Base-by-base conservation (phyloP, 163 green algal species). In the Scenedesmus sp. region DNA sequence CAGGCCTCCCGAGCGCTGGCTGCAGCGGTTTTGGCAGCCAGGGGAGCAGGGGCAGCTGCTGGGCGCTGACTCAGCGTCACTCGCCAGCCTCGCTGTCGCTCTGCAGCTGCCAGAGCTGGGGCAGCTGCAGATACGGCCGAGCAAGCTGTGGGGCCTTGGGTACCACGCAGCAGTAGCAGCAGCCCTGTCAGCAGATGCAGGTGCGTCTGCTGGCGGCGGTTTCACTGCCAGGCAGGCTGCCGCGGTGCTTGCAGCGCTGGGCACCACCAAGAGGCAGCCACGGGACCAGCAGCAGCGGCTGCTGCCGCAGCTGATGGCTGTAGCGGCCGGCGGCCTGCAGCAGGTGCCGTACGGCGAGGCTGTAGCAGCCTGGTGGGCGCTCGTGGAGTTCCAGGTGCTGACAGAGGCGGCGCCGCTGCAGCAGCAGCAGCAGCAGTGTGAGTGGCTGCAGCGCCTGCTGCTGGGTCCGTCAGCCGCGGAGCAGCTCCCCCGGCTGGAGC, bases 261-360 rank as follows among this genome's bases (percentile, higher is more conserved):
- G 42, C 22, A 44, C 65, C 42, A n/a, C 68, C 22, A 49, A 44
- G 43, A 30, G 81, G n/a, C 40, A 86, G 49, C 88, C 79, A 30
- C 24, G 35, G 73, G 42, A 35, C 35, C 18, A 56, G 78, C 78
- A 87, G 46, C 43, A 85, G 65, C 20, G 0, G 33, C 88, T 85
- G 88, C 81, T 92, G 81, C 81, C 16, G n/a, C 46, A 40, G 42
- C 68, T 92, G 33, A 73, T 92, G 80, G 81, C 81, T 44, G 81
- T 49, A 65, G 88, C 81, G 3, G 61, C 18, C 33, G 22, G 68
- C 2, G 61, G 80, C 12, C 33, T 91, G 44, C 43, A 73, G 40
- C n/a, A 87, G 78, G 26, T 91, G 79, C 20, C 40, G 3, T 40
- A 85, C 22, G 16, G 30, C 4, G 79, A 87, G 59, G 16, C n/a